Evolutionary conservation across 2,329 filamentous ascomycete genomes (phyloP).

Genomic region (Lasiodiplodia hormozganensis): DNA sequence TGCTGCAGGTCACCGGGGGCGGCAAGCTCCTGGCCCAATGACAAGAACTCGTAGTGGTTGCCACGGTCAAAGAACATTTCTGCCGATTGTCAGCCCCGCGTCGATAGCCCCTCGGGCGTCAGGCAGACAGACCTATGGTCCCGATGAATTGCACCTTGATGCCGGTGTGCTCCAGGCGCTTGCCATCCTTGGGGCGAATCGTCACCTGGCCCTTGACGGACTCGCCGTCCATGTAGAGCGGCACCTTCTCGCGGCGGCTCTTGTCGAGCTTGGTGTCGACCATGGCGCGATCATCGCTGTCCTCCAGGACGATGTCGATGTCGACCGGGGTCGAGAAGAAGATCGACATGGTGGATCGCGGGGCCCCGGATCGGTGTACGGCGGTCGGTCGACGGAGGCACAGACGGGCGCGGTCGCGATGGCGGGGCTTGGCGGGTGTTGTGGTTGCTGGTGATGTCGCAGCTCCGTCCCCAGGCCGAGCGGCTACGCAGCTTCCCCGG

Average conservation of each 20-base stretch:
- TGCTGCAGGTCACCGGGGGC: conserved; percentile 97
- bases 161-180: conserved; percentile 95
- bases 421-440: conserved; percentile 20
- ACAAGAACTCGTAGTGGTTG: conserved; percentile 99
- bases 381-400: conserved; percentile 11
- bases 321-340: conserved; percentile 95
- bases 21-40: conserved; percentile 93
- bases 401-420: conserved; percentile 6
- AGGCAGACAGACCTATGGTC: conserved; percentile 74
- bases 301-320: conserved; percentile 97
- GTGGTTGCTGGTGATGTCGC: conserved; percentile 15
- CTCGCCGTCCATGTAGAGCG: conserved; percentile 97
- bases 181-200: conserved; percentile 95
- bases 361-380: conserved; percentile 16
- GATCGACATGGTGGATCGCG: conserved; percentile 75
- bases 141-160: conserved; percentile 99
- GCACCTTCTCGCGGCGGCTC: conserved; percentile 94
- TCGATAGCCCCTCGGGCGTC: conserved; percentile 1
- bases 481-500: conserved; percentile 5
- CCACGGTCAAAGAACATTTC: conserved; percentile 99
- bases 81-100: conserved; percentile 45
- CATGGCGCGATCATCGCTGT: conserved; percentile 90
- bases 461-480: conserved; percentile 2
- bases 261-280: conserved; percentile 99
- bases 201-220: conserved; percentile 97